Conservation (phyloP, 2,329 filamentous ascomycete species). For the Pseudopithomyces maydicus region DNA sequence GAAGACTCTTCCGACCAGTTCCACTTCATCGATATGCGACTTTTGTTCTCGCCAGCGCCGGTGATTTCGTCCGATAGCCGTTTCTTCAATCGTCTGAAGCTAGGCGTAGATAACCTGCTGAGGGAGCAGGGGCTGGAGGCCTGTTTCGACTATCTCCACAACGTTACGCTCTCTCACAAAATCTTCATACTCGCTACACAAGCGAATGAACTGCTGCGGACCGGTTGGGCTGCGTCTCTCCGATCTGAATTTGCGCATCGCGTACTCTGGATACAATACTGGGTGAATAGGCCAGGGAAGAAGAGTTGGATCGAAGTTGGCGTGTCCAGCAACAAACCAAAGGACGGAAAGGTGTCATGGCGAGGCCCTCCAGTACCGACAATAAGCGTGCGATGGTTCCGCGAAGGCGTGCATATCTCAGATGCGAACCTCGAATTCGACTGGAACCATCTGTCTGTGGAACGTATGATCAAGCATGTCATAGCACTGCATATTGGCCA, state of each 20-base stretch:
- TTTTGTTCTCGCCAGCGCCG: slow-evolving; percentile 74
- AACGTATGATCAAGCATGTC: slow-evolving; percentile 73
- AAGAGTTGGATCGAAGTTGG: slow-evolving; percentile 95
- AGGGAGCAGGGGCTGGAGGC: slow-evolving; percentile 72
- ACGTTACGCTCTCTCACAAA: slow-evolving; percentile 87
- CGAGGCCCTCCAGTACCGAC: slow-evolving; percentile 37
- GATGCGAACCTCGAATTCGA: slow-evolving; percentile 72
- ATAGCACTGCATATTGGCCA: slow-evolving; percentile 76
- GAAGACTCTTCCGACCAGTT: slow-evolving; percentile 84
- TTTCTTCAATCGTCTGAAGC: slow-evolving; percentile 70
- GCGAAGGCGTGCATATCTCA: slow-evolving; percentile 76
- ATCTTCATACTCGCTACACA: slow-evolving; percentile 82
- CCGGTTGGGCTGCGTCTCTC: slow-evolving; percentile 78
- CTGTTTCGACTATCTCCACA: slow-evolving; percentile 86
- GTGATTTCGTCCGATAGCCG: slow-evolving; percentile 61
- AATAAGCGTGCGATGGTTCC: slow-evolving; percentile 78
- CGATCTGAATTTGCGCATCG: slow-evolving; percentile 80
- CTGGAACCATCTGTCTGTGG: slow-evolving; percentile 70
- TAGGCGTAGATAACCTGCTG: slow-evolving; percentile 73
- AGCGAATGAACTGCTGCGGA: slow-evolving; percentile 69
- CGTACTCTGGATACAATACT: slow-evolving; percentile 88
- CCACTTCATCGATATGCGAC: slow-evolving; percentile 91
- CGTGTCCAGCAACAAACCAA: slow-evolving; percentile 66
- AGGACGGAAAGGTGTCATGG: slow-evolving; percentile 42
- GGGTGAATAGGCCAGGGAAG: slow-evolving; percentile 70